These are phyloP conservation scores for Periconia sp. DNA, from an alignment of 2,329 filamentous ascomycete genomes.

Conservation along the genomic window DNA sequence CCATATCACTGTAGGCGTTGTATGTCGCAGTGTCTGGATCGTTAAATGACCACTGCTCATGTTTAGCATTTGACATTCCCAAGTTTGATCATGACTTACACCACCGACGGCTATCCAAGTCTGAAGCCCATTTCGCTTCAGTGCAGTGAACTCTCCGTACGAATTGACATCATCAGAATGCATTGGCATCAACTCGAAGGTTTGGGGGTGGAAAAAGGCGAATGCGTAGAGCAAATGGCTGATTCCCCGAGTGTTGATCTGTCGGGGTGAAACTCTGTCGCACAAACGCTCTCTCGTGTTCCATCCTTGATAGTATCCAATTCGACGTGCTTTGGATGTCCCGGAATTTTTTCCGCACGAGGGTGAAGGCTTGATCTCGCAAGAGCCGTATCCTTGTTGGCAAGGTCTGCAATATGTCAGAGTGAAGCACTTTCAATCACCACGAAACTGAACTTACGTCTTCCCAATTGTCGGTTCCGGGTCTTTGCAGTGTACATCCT, in stretches of 20 bases:
- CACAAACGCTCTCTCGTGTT: constrained; percentile 29
- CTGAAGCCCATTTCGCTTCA: constrained; percentile 40
- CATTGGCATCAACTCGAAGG: constrained; percentile 24
- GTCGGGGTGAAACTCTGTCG: constrained; percentile 29
- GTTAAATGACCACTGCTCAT: no score
- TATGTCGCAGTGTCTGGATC: constrained; percentile 20
- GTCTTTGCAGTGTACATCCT: neutral
- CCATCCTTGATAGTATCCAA: constrained; percentile 43
- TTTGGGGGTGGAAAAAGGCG: constrained; percentile 19
- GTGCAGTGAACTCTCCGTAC: constrained; percentile 31
- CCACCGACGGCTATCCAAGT: constrained; percentile 48
- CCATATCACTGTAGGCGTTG: constrained; percentile 24
- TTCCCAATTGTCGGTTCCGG: neutral
- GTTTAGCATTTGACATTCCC: no score
- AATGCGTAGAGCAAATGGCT: constrained; percentile 41
- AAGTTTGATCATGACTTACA: constrained; percentile 44
- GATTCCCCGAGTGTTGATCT: constrained; percentile 36
- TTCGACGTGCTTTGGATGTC: neutral
- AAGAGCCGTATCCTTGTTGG: no score
- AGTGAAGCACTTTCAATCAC: no score
- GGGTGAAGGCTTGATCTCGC: no score
- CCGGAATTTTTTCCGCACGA: no score
- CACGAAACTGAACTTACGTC: no score
- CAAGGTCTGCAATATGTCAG: no score
- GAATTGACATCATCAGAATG: constrained; percentile 17